Percentiles rank a stretch among this genome's conserved stretches.
phyloP scores from a whole-genome alignment of 768 basidiomycete species.

The Suillus alpinus region DNA sequence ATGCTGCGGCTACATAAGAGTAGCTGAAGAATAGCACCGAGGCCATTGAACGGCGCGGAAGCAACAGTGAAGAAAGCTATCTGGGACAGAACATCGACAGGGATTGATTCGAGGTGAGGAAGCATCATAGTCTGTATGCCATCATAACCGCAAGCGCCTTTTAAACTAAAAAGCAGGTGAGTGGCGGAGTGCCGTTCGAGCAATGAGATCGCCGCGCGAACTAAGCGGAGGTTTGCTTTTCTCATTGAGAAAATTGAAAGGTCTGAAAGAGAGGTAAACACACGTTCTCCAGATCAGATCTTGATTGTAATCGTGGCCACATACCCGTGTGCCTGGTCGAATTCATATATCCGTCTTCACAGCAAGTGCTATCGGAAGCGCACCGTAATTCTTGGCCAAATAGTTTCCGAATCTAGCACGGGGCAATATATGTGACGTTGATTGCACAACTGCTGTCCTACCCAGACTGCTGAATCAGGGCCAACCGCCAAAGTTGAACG shows the following conservation, averaged over 20 bases:
- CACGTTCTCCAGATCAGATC: conserved; percentile 30
- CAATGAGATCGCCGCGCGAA: conserved; percentile 33
- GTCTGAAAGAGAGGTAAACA: conserved; percentile 29
- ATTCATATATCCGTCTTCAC: conserved; percentile 37
- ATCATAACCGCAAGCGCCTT: conserved; percentile 23
- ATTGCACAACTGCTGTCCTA: neutral
- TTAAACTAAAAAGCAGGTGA: conserved; percentile 13
- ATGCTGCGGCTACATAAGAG: conserved; percentile 45
- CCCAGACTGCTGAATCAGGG: conserved; percentile 6
- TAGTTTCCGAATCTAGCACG: conserved; percentile 8
- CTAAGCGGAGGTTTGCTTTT: conserved; percentile 29
- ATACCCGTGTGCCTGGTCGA: conserved; percentile 30
- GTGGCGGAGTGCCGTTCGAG: conserved; percentile 31
- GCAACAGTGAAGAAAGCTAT: conserved; percentile 49
- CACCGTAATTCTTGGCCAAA: conserved; percentile 4
- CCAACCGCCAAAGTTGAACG: neutral
- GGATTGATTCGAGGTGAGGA: conserved; percentile 46
- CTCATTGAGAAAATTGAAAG: conserved; percentile 37
- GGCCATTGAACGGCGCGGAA: conserved; percentile 36
- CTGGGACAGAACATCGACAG: conserved; percentile 55
- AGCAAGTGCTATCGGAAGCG: conserved; percentile 23
- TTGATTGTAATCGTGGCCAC: conserved; percentile 29
- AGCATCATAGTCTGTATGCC: conserved; percentile 35
- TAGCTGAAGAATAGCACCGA: conserved; percentile 41
- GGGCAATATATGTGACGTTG: conserved; percentile 4